Evolutionary conservation across 768 basidiomycete species (phyloP).

Genomic region (Leccinellum luteum): DNA sequence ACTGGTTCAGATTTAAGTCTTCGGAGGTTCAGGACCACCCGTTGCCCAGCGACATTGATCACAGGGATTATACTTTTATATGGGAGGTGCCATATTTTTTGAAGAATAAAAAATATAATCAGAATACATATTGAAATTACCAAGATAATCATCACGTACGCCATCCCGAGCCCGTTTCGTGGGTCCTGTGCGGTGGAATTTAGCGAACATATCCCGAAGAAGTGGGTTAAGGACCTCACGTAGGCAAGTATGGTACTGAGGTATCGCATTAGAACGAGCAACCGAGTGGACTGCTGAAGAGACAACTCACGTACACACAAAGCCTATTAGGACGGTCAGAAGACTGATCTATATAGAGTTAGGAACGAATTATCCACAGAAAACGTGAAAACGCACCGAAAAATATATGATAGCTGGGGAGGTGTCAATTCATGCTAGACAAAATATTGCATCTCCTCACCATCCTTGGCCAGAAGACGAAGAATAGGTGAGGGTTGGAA

Average conservation of each 20-base stretch:
- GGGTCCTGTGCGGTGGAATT: slow-evolving; percentile 2
- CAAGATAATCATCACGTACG: background rate
- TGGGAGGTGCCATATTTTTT: background rate
- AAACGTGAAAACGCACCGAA: background rate
- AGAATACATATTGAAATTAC: background rate
- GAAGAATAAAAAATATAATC: background rate
- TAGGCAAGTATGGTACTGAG: background rate
- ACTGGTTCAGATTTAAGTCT: background rate
- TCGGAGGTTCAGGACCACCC: slow-evolving; percentile 18
- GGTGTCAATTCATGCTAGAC: background rate
- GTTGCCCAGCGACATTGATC: slow-evolving; percentile 14
- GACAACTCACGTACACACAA: slow-evolving; percentile 8
- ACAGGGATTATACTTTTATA: slow-evolving; percentile 5
- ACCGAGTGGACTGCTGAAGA: background rate
- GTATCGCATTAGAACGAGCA: background rate
- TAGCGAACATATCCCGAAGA: background rate
- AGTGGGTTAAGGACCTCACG: background rate
- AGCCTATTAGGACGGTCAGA: background rate
- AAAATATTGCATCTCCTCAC: slow-evolving; percentile 4
- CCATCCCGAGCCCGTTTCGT: background rate
- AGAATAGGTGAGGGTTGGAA: slow-evolving; percentile 1
- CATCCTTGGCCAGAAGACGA: slow-evolving; percentile 1
- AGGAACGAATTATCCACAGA: background rate
- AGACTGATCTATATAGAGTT: background rate
- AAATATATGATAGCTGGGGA: background rate